Evolutionary conservation across 164 flowering plant genomes (phyloP), one percentile per base, ranked within the genome.

Genomic region (Annona squamosa): DNA sequence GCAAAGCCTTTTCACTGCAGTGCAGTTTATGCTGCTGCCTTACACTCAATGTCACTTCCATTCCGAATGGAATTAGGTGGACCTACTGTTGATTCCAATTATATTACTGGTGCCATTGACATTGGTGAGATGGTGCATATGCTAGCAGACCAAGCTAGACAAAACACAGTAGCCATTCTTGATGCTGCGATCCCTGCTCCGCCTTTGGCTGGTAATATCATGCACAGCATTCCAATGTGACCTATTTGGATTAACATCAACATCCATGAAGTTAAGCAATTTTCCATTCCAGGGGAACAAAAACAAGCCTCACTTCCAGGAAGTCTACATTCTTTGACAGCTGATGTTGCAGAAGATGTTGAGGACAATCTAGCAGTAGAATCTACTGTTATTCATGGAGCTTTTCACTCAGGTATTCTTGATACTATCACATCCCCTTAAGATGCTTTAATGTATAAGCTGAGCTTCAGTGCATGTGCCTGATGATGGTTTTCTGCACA

Each of bases 131-230:
- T 85, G 5, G 72, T 86, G 64, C 91, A 86, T 72, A 86, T 86
- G 82, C 78, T 95, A 79, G 78, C 92, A 42, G 87, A 91, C 72
- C 92, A 88, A 79, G 86, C 82, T 69, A 82, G 97, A 83, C 92
- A 89, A 76, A 95, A 87, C 73, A 84, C 78, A 80, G 93, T 91
- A 71, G 82, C 90, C 41, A 82, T 77, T 76, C 73, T 95, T 78
- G 98, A 95, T 84, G 84, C 80, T 73, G 87, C 98, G 46, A 88
- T 95, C 89, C 99, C 99, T 56, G 90, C 93, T 62, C 90, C 98
- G 68, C 73, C 89, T 75, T 68, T 88, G 78, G 70, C 75, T 69
- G 93, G 98, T 90, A 87, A 52, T 19, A 16, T 52, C 70, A 48
- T 76, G 65, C 43, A 43, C 61, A 9, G 37, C 75, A 19, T 42